Evolutionary conservation across 192 early-diverging fungal species (phyloP).

Genomic region (Obelidium mucronatum): DNA sequence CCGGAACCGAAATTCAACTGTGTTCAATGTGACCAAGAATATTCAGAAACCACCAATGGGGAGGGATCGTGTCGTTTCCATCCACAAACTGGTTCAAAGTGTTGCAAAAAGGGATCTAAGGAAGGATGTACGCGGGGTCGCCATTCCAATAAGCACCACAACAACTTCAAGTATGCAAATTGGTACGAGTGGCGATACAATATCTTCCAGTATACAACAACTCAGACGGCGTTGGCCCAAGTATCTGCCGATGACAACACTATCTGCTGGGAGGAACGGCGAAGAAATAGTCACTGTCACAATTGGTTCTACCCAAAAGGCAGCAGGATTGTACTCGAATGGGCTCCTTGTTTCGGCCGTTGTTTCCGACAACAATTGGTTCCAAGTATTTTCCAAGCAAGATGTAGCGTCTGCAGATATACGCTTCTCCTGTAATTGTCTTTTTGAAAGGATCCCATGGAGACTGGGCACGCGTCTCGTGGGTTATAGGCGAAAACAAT

Average conservation of each 20-base stretch:
- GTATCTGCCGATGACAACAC: slow-evolving; percentile 18
- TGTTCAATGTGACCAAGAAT: slow-evolving; percentile 21
- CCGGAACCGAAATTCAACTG: slow-evolving; percentile 21
- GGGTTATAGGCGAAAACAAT: background rate
- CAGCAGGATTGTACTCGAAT: background rate
- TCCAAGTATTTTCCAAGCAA: background rate
- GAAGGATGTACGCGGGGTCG: background rate
- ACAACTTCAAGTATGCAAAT: slow-evolving; percentile 15
- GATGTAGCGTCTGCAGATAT: slow-evolving; percentile 1
- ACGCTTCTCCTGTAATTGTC: too few species aligned
- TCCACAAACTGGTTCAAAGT: background rate
- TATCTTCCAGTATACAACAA: background rate
- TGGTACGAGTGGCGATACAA: slow-evolving; percentile 19
- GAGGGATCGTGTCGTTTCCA: slow-evolving; percentile 35
- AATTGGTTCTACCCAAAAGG: background rate
- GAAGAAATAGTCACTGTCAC: background rate
- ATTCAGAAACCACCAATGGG: slow-evolving; percentile 11
- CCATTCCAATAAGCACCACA: slow-evolving; percentile 30
- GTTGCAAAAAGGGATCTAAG: too few species aligned
- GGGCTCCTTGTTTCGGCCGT: background rate
- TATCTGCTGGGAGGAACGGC: background rate
- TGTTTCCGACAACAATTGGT: background rate
- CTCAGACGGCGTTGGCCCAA: background rate
- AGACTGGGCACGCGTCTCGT: background rate
- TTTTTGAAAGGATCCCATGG: background rate